phyloP scores from a whole-genome alignment of 495 filamentous ascomycete genomes.

The Aspergillus ellipticus region DNA sequence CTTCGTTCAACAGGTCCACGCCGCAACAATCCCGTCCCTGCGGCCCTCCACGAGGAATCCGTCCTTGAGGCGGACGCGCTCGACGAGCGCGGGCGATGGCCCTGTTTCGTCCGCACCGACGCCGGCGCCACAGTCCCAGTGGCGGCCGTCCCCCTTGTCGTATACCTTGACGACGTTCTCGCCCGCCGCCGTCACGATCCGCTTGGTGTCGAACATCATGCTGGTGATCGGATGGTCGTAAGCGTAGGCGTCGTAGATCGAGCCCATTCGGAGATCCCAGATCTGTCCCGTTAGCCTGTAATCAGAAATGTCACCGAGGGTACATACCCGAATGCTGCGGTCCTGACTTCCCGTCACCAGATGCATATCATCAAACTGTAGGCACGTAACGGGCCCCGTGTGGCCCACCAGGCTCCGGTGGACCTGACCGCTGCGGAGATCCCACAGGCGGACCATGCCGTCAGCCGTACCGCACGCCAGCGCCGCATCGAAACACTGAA shows the following conservation, averaged over 20 bases:
- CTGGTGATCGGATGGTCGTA: slow-evolving; percentile 90
- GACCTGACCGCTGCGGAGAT: slow-evolving; percentile 92
- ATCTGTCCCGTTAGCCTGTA: slow-evolving; percentile 56
- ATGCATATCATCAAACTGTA: slow-evolving; percentile 96
- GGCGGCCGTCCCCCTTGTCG: slow-evolving; percentile 90
- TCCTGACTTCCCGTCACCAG: slow-evolving; percentile 92
- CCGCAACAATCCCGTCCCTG: slow-evolving; percentile 80
- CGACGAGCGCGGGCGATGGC: slow-evolving; percentile 64
- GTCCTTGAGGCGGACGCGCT: slow-evolving; percentile 86
- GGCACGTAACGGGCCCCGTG: slow-evolving; percentile 88
- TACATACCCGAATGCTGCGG: slow-evolving; percentile 85
- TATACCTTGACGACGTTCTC: slow-evolving; percentile 96
- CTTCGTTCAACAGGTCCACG: slow-evolving; percentile 74
- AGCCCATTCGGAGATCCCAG: slow-evolving; percentile 96
- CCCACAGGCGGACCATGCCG: slow-evolving; percentile 96
- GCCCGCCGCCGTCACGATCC: slow-evolving; percentile 86
- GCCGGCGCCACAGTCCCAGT: slow-evolving; percentile 95
- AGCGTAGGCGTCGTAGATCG: slow-evolving; percentile 93
- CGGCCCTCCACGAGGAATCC: slow-evolving; percentile 92
- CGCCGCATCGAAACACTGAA: slow-evolving; percentile 96
- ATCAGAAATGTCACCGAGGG: neutral
- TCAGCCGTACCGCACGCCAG: slow-evolving; percentile 98
- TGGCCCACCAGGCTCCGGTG: slow-evolving; percentile 95
- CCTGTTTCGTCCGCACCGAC: slow-evolving; percentile 59
- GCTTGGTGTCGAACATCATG: slow-evolving; percentile 95